phyloP scores from a whole-genome alignment of 2,329 filamentous ascomycete genomes.

The Nannizzia gypsea region DNA sequence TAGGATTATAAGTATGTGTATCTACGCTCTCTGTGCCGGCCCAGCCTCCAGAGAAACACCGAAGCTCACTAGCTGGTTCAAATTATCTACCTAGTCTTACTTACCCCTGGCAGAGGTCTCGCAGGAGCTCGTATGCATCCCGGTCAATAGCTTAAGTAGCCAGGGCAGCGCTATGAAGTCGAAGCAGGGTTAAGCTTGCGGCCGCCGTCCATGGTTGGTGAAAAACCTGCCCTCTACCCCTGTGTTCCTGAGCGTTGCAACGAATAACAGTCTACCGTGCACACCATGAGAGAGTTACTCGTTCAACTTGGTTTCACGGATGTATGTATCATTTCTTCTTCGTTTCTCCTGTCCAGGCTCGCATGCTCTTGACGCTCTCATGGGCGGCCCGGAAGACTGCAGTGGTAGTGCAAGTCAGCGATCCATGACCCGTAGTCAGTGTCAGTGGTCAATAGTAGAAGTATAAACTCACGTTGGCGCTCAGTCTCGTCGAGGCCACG shows the following conservation, averaged over 20 bases:
- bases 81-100: no score
- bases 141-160: not conserved
- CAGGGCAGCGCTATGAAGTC: not conserved
- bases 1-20: no score
- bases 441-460: constrained; percentile 3
- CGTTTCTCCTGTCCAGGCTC: constrained; percentile 57
- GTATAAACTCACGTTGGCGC: constrained; percentile 44
- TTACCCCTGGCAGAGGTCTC: not conserved
- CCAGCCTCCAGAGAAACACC: no score
- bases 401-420: no score
- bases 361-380: constrained; percentile 58
- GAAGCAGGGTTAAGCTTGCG: not conserved
- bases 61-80: no score
- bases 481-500: constrained; percentile 84
- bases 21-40: no score
- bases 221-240: not conserved
- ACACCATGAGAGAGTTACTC: no score
- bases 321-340: constrained; percentile 30
- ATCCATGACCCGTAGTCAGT: not conserved
- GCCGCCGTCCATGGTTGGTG: not conserved
- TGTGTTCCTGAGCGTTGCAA: not conserved
- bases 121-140: not conserved
- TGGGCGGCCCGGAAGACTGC: constrained; percentile 60
- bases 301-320: no score
- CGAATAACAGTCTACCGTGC: not conserved